Evolutionary conservation across 768 basidiomycete genomes (phyloP), one percentile per base, ranked within the genome.

Genomic region (Asterophora lycoperdoides): DNA sequence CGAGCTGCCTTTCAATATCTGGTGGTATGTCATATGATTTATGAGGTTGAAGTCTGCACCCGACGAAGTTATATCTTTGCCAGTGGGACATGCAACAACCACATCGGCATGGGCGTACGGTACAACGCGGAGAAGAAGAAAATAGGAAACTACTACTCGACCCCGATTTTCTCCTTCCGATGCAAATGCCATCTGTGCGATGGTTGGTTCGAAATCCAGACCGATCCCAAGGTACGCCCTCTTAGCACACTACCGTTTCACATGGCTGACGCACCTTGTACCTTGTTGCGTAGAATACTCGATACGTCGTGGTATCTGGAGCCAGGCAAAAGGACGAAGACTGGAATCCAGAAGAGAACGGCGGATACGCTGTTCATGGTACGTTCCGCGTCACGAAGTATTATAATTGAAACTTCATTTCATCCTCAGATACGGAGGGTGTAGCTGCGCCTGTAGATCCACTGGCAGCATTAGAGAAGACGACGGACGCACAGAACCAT

Each of bases 51-150:
- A 32, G 13, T n/a, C 3, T 9, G 30, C 40, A 6, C 20, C 36
- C 44, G 14, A 32, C 30, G 34, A 45, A 40, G 41, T 39, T 42
- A 51, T 40, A 41, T 32, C 13, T 32, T 35, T 26, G 32, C 32
- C 67, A 97, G 95, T 60, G 91, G 84, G 29, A 86, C 86, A 69
- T 99, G 95, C 70, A 85, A 94, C 65, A 87, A 88, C 57, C 96
- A 98, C 70, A 91, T 99, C 43, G 96, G 96, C 9, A 96, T 96
- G 81, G 96, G 96, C 18, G 96, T 99, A 1, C 89, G 96, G n/a
- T 99, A 97, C 74, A 99, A 99, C 57, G 96, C 96, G 0, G 94
- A 98, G 68, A 99, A 99, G 80, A 88, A 88, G 73, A 97, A 95
- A 67, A 80, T 97, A 29, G 96, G 96, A 11, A 83, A 80, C 49